phyloP scores from a whole-genome alignment of 2,329 filamentous ascomycete species.

The Colletotrichum truncatum region DNA sequence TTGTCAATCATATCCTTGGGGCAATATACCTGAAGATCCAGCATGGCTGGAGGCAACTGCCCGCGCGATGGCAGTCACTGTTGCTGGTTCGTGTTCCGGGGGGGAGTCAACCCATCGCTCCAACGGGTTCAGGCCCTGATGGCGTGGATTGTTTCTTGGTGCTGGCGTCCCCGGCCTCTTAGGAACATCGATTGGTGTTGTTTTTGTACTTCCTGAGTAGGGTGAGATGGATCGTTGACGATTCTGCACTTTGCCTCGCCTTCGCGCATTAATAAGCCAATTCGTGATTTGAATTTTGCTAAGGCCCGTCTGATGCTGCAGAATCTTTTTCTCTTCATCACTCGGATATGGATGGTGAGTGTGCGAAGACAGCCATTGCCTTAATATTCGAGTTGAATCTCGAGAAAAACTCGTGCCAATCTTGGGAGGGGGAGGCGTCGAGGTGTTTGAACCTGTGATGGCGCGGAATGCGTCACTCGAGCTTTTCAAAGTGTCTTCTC shows the following conservation, averaged over 20 bases:
- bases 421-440: slow-evolving; percentile 30
- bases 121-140: slow-evolving; percentile 15
- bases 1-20: too few species aligned
- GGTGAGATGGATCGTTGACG: slow-evolving; percentile 43
- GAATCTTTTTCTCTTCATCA: slow-evolving; percentile 16
- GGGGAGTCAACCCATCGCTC: slow-evolving; percentile 32
- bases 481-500: neutral
- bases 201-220: slow-evolving; percentile 30
- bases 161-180: slow-evolving; percentile 10
- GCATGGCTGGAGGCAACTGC: slow-evolving; percentile 30
- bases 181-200: slow-evolving; percentile 14
- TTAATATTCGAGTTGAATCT: slow-evolving; percentile 31
- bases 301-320: slow-evolving; percentile 19
- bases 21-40: neutral
- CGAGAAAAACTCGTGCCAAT: slow-evolving; percentile 35
- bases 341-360: slow-evolving; percentile 22
- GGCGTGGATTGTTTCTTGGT: slow-evolving; percentile 1
- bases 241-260: slow-evolving; percentile 55
- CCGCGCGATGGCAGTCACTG: slow-evolving; percentile 33
- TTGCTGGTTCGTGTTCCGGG: slow-evolving; percentile 35
- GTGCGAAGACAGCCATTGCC: slow-evolving; percentile 30
- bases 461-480: neutral
- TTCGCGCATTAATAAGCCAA: slow-evolving; percentile 24
- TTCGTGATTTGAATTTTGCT: slow-evolving; percentile 27
- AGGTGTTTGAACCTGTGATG: neutral